Base-by-base conservation (phyloP, 106 monocot genomes). In the Dendrobium officinale region DNA sequence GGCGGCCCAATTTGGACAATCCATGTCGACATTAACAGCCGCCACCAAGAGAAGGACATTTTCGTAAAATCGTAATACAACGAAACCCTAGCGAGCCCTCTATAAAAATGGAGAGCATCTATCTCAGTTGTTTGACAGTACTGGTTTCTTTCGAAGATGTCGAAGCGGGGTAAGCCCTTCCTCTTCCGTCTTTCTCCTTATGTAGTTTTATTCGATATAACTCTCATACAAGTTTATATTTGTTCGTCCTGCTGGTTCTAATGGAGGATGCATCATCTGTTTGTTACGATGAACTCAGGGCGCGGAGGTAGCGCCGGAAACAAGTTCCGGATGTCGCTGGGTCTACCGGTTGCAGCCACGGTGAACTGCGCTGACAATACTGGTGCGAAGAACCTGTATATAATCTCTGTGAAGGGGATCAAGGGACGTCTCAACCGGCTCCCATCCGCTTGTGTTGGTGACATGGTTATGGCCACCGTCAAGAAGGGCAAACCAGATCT, bases 331-430 rank as follows among this genome's bases (percentile, higher is more conserved):
- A 83, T 83, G 83, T 78, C 83, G 13, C 83, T 83, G 26, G 78
- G 78, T 83, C 79, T 83, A 0, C 83, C 83, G 16, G 83, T 83
- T 78, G 83, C 83, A 22, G 83, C 83, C 0, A 83, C 83, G 1
- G 79, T 83, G 73, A 83, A 83, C 79, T 79, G 83, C 20, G 83
- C 83, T 33, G 83, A 83, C 42, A 83, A 83, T 73, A 83, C 83
- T 0, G 83, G 83, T 20, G 83, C 83, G 20, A 83, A 83, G 73
- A 83, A 83, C 31, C 83, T 83, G 5, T 83, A 83, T 55, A 83
- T 83, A 13, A 83, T 83, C 55, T 83, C 83, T 4, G 83, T 83
- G 26, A 78, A 83, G 78, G 83, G 83, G 42, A 83, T 83, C 59
- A 83, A 83, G 70, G 83, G 83, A 4, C 51, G 83, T 1, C 72